phyloP scores from a whole-genome alignment of 306 rosid species.

The Styphnolobium japonicum region DNA sequence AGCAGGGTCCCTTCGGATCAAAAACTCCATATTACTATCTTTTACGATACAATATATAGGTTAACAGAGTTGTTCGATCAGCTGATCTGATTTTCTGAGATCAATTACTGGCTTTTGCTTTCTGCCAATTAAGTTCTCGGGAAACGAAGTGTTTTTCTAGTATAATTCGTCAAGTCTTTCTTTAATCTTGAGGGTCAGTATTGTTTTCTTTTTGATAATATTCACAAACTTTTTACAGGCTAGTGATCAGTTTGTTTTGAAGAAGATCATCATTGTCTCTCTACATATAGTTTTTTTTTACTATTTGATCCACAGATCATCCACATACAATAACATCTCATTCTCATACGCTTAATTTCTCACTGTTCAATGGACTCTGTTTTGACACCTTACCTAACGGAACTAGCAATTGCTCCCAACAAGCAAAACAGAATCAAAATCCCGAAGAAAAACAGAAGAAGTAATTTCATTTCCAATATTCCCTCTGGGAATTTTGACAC shows the following conservation, averaged over 20 bases:
- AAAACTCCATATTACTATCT: neutral
- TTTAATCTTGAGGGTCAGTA: no score
- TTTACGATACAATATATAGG: neutral
- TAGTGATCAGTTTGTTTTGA: constrained; percentile 26
- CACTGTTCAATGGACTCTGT: constrained; percentile 38
- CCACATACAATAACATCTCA: no score
- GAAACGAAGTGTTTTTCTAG: neutral
- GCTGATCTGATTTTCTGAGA: neutral
- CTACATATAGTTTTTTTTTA: no score
- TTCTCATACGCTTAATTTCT: no score
- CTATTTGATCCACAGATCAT: no score
- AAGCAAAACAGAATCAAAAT: constrained; percentile 32
- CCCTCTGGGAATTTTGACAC: constrained; percentile 26
- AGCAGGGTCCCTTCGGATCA: constrained; percentile 1
- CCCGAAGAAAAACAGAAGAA: constrained; percentile 23
- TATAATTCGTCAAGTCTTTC: neutral
- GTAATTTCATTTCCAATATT: constrained; percentile 9
- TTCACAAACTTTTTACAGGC: neutral
- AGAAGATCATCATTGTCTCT: constrained; percentile 14
- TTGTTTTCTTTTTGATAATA: neutral
- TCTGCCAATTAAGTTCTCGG: neutral
- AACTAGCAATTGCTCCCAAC: constrained; percentile 25
- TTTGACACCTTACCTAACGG: constrained; percentile 22
- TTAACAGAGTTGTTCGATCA: neutral
- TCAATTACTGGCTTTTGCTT: neutral